Percentiles rank a stretch among this genome's conserved stretches.
These are phyloP conservation scores for Schwanniomyces vanrijiae DNA, from an alignment of 805 yeast genomes.

Conservation along the genomic window DNA sequence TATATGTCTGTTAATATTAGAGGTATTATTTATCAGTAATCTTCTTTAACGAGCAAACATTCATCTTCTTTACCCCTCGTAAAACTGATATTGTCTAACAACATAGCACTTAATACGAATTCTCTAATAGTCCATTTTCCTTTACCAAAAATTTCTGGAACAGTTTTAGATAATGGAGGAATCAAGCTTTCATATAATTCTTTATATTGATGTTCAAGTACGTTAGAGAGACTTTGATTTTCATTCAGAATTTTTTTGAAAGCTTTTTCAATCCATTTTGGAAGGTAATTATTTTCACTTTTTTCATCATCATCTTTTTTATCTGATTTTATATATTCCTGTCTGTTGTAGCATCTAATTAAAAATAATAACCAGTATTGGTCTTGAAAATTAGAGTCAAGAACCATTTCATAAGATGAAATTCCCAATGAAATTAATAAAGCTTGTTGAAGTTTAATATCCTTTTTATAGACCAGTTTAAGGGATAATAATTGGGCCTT, in stretches of 20 bases:
- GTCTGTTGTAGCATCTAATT: slow-evolving; percentile 54
- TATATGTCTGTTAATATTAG: background rate
- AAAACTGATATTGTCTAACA: slow-evolving; percentile 53
- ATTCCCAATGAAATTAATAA: slow-evolving; percentile 59
- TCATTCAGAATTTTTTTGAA: slow-evolving; percentile 38
- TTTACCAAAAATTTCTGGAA: slow-evolving; percentile 56
- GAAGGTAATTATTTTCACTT: slow-evolving; percentile 37
- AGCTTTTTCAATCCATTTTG: slow-evolving; percentile 48
- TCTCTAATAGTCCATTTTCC: slow-evolving; percentile 52
- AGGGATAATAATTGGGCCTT: slow-evolving; percentile 52
- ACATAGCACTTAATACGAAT: slow-evolving; percentile 50
- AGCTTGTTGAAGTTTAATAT: slow-evolving; percentile 52
- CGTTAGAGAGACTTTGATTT: slow-evolving; percentile 48
- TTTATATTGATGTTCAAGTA: slow-evolving; percentile 44
- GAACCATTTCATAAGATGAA: slow-evolving; percentile 50
- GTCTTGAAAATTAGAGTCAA: slow-evolving; percentile 49
- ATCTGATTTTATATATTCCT: slow-evolving; percentile 25
- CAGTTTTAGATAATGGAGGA: slow-evolving; percentile 45
- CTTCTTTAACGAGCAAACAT: slow-evolving; percentile 35
- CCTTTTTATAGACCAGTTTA: slow-evolving; percentile 57
- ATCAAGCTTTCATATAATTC: slow-evolving; percentile 54
- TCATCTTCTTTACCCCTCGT: slow-evolving; percentile 45
- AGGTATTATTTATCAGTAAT: background rate
- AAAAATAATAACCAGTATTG: slow-evolving; percentile 64
- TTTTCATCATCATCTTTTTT: slow-evolving; percentile 25